phyloP scores from a whole-genome alignment of 495 filamentous ascomycete species.

The Tuber brumale region DNA sequence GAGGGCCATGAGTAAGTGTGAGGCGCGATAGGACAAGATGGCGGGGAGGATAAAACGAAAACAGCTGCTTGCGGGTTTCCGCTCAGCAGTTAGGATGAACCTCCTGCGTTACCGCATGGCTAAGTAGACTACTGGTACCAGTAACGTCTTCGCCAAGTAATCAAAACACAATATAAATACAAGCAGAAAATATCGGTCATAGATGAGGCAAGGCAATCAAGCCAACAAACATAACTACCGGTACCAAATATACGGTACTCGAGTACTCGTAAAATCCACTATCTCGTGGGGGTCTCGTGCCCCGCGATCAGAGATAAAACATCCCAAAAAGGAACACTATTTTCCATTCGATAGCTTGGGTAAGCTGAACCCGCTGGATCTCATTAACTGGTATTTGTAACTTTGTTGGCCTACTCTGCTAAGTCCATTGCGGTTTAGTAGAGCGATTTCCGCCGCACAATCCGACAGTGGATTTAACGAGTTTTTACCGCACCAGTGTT shows the following conservation, averaged over 20 bases:
- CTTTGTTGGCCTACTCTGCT: too few species aligned
- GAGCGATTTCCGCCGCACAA: too few species aligned
- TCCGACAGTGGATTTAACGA: neutral
- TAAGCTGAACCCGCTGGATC: too few species aligned
- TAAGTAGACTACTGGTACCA: neutral
- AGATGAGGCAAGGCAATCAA: neutral
- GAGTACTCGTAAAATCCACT: too few species aligned
- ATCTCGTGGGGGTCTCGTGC: too few species aligned
- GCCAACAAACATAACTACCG: neutral
- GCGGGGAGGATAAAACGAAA: neutral
- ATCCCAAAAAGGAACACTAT: too few species aligned
- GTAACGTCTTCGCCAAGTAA: neutral
- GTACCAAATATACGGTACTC: too few species aligned
- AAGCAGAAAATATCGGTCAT: neutral
- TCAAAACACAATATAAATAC: neutral
- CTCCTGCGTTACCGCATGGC: neutral
- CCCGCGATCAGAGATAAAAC: too few species aligned
- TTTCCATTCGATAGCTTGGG: too few species aligned
- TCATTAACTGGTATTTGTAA: too few species aligned
- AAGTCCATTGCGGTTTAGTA: too few species aligned
- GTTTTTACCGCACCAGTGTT: too few species aligned
- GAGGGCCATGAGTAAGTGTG: neutral
- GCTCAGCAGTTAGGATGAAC: neutral
- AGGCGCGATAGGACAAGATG: neutral
- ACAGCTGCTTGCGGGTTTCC: neutral